Percentiles rank a stretch among this genome's conserved stretches.
Conservation (phyloP, 2,329 filamentous ascomycete species). For the Cordyceps farinosa region DNA sequence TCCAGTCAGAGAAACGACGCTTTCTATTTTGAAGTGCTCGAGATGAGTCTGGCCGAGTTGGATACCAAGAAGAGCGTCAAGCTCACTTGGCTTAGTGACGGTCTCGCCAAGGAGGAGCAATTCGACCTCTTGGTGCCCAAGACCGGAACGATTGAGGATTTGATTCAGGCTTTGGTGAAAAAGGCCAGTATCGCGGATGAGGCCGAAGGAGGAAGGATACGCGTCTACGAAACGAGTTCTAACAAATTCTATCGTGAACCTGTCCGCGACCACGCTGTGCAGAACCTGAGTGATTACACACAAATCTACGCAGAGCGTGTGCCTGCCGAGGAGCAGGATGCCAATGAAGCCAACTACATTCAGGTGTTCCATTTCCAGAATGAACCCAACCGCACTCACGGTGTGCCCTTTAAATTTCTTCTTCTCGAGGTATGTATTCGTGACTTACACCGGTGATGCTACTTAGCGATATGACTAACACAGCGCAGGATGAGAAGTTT, state of each 20-base stretch:
- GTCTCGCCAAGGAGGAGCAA: conserved; percentile 84
- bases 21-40: conserved; percentile 87
- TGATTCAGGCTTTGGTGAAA: conserved; percentile 71
- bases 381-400: conserved; percentile 78
- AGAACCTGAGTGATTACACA: conserved; percentile 81
- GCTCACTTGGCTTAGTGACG: conserved; percentile 81
- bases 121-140: conserved; percentile 85
- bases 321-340: conserved; percentile 66
- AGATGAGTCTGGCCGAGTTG: conserved; percentile 88
- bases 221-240: conserved; percentile 78
- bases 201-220: conserved; percentile 62
- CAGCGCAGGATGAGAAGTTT: conserved; percentile 70
- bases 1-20: conserved; percentile 70
- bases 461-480: conserved; percentile 7
- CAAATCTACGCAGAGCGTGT: conserved; percentile 77
- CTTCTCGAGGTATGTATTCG: conserved; percentile 65
- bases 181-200: conserved; percentile 79
- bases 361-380: conserved; percentile 90
- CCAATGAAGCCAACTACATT: conserved; percentile 58
- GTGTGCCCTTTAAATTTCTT: conserved; percentile 87
- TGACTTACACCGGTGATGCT: conserved; percentile 16
- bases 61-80: conserved; percentile 89
- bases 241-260: conserved; percentile 83
- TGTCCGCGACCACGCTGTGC: conserved; percentile 64
- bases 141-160: conserved; percentile 73